Conservation (phyloP, 495 filamentous ascomycete species). For the Darksidea phi region DNA sequence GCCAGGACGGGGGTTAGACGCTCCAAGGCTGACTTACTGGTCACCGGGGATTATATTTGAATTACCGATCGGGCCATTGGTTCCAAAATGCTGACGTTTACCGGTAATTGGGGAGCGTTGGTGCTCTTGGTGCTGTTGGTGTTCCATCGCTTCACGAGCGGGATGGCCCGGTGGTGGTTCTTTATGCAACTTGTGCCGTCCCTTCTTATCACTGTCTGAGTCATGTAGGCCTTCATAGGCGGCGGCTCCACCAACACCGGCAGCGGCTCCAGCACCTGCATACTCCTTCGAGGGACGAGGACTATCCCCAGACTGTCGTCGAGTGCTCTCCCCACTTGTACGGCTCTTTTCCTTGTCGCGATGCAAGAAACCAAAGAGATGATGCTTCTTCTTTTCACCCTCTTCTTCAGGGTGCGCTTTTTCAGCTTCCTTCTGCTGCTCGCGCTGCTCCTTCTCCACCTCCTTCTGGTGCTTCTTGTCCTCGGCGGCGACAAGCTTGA, state of each 20-base stretch:
- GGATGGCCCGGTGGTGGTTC: slow-evolving; percentile 36
- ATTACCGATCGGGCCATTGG: slow-evolving; percentile 25
- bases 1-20: too few relatives aligned
- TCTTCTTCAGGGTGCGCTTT: slow-evolving; percentile 21
- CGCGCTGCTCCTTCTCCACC: slow-evolving; percentile 15
- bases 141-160: slow-evolving; percentile 21
- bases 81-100: slow-evolving; percentile 20
- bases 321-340: slow-evolving; percentile 7
- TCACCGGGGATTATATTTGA: slow-evolving; percentile 16
- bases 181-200: slow-evolving; percentile 34
- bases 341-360: slow-evolving; percentile 37
- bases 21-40: too few relatives aligned
- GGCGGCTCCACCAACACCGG: slow-evolving; percentile 15
- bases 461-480: slow-evolving; percentile 34
- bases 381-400: slow-evolving; percentile 22
- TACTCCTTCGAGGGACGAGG: slow-evolving; percentile 24
- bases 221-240: slow-evolving; percentile 17
- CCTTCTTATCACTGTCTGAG: slow-evolving; percentile 3
- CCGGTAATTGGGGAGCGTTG: neutral
- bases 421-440: slow-evolving; percentile 23
- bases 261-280: slow-evolving; percentile 17
- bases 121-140: neutral
- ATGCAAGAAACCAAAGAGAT: slow-evolving; percentile 40
- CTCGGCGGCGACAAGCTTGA: slow-evolving; percentile 19
- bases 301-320: slow-evolving; percentile 1